Base-by-base conservation (phyloP, 805 yeast species). In the Saccharomyces eubayanus region DNA sequence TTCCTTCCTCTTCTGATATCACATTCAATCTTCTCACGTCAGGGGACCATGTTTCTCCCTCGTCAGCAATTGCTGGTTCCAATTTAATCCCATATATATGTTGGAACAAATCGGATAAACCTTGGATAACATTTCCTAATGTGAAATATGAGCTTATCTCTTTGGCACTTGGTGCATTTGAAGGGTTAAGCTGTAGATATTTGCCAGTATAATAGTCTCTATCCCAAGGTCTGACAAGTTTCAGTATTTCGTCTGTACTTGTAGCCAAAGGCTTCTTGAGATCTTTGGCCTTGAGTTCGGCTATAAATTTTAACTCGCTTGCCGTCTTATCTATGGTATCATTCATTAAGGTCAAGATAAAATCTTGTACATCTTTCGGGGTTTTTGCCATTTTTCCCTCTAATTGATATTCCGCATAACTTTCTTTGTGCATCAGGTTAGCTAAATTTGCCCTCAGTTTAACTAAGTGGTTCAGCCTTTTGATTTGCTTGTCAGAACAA, bases 321-420 rank as follows among this genome's bases (percentile, higher is more conserved):
- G 75, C 67, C 0, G 94, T 87, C 20, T 78, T 78, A 0, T 77
- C 81, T 54, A 65, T 76, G 52, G 77, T 78, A 57, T 75, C 75
- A 2, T 68, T 66, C 10, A 85, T 80, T 51, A 91, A 68, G 45
- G 83, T 82, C 2, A 74, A 69, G 51, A 94, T 71, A 59, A 94
- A 90, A 9, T 83, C 75, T 56, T 74, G 68, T 2, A 91, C 99
- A 62, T 88, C 83, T 41, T 80, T 81, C 0, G 97, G 95, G 9
- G 71, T 77, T 57, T 83, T 83, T 8, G 96, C 96, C 96, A 94
- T 88, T 67, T 94, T 94, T 57, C 89, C 96, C 56, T 81, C 82
- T 31, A 94, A 72, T 64, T 89, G 95, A 65, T 94, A 91, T 43
- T 85, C 84, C 0, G 92, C 82, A 70, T 74, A 94, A 36, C 86